Conservation (phyloP, 805 yeast genomes). For the Candida boleticola region DNA sequence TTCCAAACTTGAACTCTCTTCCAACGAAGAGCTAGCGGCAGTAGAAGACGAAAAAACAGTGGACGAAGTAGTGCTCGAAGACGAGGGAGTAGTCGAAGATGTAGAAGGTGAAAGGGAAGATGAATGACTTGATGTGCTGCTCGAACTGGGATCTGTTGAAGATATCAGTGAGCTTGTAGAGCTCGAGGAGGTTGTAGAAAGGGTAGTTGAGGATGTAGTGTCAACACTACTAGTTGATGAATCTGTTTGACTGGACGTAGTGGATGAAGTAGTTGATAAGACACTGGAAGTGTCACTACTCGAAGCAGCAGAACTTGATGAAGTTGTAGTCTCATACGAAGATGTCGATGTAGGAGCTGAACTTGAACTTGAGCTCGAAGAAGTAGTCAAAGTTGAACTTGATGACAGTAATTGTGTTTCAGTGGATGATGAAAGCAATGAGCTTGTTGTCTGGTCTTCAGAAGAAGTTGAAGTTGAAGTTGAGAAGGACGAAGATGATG, state of each 20-base stretch:
- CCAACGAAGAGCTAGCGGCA: constrained; percentile 5
- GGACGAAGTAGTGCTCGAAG: neutral
- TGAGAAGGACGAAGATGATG: neutral
- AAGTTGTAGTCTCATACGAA: constrained; percentile 5
- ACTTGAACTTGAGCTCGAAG: constrained; percentile 1
- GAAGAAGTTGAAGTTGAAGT: neutral
- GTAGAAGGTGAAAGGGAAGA: constrained; percentile 14
- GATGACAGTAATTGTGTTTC: neutral
- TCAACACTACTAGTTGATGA: constrained; percentile 24
- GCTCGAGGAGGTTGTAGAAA: constrained; percentile 14
- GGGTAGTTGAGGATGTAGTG: no score
- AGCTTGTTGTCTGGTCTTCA: neutral
- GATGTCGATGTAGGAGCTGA: constrained; percentile 4
- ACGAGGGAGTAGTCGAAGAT: constrained; percentile 7
- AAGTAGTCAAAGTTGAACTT: constrained; percentile 5
- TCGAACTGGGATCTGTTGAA: constrained; percentile 13
- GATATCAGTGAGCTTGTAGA: constrained; percentile 19
- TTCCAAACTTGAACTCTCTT: neutral
- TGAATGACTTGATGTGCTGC: constrained; percentile 14
- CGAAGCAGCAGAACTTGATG: constrained; percentile 3
- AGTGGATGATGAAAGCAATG: neutral
- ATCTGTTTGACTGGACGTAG: constrained; percentile 21
- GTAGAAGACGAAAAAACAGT: constrained; percentile 12
- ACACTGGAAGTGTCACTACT: neutral
- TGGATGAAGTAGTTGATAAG: constrained; percentile 7